Evolutionary conservation across 306 rosid species (phyloP).

Genomic region (Medicago arabica): DNA sequence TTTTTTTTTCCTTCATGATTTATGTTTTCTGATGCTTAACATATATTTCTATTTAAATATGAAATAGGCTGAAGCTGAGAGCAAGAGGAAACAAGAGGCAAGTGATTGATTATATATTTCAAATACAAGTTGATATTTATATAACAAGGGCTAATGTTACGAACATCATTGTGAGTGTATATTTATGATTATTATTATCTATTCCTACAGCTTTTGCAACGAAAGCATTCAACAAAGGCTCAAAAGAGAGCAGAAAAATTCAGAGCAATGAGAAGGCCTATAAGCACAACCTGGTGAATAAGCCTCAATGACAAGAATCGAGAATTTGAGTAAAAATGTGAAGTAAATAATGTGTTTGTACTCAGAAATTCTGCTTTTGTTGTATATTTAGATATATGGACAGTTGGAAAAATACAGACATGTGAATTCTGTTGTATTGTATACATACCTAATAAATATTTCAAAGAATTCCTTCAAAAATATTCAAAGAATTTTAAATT

Average conservation of each 20-base stretch:
- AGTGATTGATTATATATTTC: constrained; percentile 11
- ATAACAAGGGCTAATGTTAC: not conserved
- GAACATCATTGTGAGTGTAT: constrained; percentile 2
- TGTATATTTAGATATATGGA: too few relatives aligned
- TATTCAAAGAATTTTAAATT: too few relatives aligned
- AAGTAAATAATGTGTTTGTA: not conserved
- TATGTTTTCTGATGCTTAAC: constrained; percentile 4
- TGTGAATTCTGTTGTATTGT: too few relatives aligned
- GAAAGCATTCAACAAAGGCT: constrained; percentile 43
- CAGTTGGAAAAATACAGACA: too few relatives aligned
- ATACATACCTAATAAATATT: too few relatives aligned
- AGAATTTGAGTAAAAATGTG: constrained; percentile 4
- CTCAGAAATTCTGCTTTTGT: too few relatives aligned
- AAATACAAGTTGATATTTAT: not conserved
- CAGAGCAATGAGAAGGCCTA: constrained; percentile 58
- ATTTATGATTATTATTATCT: not conserved
- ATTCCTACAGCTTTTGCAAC: constrained; percentile 42
- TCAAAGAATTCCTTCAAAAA: too few relatives aligned
- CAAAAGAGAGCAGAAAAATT: constrained; percentile 54
- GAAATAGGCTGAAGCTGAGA: constrained; percentile 62
- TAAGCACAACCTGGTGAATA: constrained; percentile 61
- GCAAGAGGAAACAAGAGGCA: constrained; percentile 61
- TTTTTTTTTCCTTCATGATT: not conserved
- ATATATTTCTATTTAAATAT: constrained; percentile 21
- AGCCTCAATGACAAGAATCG: not conserved